These are phyloP conservation scores for Takashimella tepidaria DNA, from an alignment of 1,284 basidiomycete genomes.

Conservation along the genomic window DNA sequence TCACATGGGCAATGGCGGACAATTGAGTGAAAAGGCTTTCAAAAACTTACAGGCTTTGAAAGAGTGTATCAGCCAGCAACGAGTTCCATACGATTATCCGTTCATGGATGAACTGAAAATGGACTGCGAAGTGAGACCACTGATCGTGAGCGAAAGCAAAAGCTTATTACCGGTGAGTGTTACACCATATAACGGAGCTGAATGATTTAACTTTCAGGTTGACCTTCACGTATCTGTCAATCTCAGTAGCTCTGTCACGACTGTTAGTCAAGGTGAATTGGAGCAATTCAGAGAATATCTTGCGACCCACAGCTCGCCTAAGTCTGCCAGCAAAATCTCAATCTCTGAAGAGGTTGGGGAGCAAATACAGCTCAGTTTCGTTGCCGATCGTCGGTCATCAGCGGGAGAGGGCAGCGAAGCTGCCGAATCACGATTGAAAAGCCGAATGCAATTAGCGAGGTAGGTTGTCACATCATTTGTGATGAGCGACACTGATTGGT, in stretches of 20 bases:
- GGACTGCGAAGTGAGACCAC: conserved; percentile 32
- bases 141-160: conserved; percentile 42
- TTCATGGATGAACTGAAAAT: conserved; percentile 45
- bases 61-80: conserved; percentile 34
- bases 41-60: conserved; percentile 39
- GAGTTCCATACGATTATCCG: conserved; percentile 43
- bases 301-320: conserved; percentile 9
- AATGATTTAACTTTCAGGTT: conserved; percentile 22
- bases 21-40: conserved; percentile 37
- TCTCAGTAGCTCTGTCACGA: background rate
- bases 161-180: conserved; percentile 38
- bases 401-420: conserved; percentile 19
- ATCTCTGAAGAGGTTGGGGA: conserved; percentile 38
- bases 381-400: conserved; percentile 24
- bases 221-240: conserved; percentile 30
- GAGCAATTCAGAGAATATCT: conserved; percentile 29
- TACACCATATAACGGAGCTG: background rate
- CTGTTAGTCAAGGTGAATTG: conserved; percentile 10
- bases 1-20: conserved; percentile 41
- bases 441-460: conserved; percentile 43
- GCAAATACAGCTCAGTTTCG: conserved; percentile 41
- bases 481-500: too few relatives aligned
- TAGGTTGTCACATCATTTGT: conserved; percentile 5
- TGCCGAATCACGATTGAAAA: conserved; percentile 33
- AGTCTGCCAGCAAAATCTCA: conserved; percentile 18